phyloP scores from a whole-genome alignment of 371 early-diverging fungal species.

The Mucor saturninus region DNA sequence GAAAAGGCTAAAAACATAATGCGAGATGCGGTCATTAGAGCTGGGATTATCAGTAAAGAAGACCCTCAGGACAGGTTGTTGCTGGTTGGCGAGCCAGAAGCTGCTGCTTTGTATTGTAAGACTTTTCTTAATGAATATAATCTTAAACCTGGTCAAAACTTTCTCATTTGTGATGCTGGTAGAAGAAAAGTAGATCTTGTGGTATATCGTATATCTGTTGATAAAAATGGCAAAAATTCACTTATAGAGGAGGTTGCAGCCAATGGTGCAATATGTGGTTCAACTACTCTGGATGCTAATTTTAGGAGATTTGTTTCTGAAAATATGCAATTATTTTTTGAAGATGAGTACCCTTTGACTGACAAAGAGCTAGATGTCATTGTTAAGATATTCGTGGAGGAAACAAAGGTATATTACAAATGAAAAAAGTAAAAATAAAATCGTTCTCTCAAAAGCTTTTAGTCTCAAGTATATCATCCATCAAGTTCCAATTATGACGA shows the following conservation, averaged over 20 bases:
- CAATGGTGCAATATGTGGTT: not conserved
- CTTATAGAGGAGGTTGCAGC: not conserved
- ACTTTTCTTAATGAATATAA: not conserved
- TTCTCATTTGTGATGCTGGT: slow-evolving; percentile 3
- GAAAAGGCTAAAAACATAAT: too few relatives aligned
- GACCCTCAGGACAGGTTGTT: too few relatives aligned
- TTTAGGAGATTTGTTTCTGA: not conserved
- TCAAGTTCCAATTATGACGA: not conserved
- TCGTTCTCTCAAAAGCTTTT: not conserved
- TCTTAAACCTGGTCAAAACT: not conserved
- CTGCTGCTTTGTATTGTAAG: not conserved
- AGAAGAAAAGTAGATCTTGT: not conserved
- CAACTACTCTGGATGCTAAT: not conserved
- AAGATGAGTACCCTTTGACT: not conserved
- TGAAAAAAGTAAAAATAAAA: not conserved
- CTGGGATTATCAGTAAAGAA: too few relatives aligned
- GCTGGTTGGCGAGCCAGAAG: too few relatives aligned
- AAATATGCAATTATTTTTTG: slow-evolving; percentile 25
- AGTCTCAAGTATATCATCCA: not conserved
- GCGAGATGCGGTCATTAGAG: too few relatives aligned
- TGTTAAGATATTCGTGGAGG: not conserved
- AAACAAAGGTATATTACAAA: not conserved
- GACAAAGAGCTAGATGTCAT: not conserved
- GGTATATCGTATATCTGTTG: not conserved
- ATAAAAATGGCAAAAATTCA: not conserved